Conservation (phyloP, 441 rosid genomes). For the Kokia cookei region DNA sequence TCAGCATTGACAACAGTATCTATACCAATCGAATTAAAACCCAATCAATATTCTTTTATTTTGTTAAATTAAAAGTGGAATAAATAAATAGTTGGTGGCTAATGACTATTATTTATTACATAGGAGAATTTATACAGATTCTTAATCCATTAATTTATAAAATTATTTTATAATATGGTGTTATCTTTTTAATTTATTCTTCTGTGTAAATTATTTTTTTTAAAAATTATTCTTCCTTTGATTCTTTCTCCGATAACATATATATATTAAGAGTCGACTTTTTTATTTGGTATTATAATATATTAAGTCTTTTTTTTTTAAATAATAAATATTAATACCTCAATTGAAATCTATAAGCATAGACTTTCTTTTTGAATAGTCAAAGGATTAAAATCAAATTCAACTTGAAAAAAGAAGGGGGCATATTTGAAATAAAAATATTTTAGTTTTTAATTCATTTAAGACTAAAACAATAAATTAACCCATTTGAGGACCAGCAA, state of each 20-base stretch:
- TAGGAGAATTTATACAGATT: background rate
- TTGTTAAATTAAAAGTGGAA: background rate
- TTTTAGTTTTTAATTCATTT: background rate
- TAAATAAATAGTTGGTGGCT: background rate
- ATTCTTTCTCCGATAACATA: background rate
- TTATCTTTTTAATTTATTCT: background rate
- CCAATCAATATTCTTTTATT: too few species aligned
- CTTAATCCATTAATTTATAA: background rate
- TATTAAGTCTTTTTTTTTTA: too few species aligned
- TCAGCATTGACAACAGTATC: accelerated
- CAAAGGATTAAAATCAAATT: background rate
- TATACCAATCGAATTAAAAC: too few species aligned
- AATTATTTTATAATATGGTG: background rate
- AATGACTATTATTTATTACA: background rate
- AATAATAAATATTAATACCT: too few species aligned
- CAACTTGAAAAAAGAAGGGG: background rate
- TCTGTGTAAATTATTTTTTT: background rate
- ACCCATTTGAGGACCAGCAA: too few species aligned
- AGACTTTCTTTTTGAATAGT: too few species aligned
- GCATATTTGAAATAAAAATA: background rate
- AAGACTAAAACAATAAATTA: background rate
- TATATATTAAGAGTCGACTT: too few species aligned
- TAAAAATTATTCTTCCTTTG: background rate
- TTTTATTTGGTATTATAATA: too few species aligned
- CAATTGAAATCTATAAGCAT: too few species aligned